These are phyloP conservation scores for Kodamaea laetipori DNA, from an alignment of 805 yeast species.

Conservation along the genomic window DNA sequence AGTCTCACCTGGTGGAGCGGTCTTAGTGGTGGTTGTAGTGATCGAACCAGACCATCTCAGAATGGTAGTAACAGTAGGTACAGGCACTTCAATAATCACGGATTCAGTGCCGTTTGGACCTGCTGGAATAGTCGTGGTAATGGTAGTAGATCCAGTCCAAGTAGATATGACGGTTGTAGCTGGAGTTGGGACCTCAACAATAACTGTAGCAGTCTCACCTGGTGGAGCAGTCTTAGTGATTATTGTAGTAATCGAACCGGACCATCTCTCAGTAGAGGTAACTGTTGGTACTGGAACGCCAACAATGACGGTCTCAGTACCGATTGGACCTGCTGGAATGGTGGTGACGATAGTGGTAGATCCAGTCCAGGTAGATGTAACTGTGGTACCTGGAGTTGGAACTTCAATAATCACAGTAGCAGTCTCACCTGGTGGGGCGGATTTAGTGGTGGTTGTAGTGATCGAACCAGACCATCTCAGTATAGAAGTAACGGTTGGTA, in stretches of 20 bases:
- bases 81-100: slow-evolving; percentile 10
- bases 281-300: slow-evolving; percentile 12
- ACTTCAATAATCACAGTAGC: slow-evolving; percentile 16
- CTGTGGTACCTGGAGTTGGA: slow-evolving; percentile 13
- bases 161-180: slow-evolving; percentile 5
- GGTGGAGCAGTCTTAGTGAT: too few species aligned
- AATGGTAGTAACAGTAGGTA: too few species aligned
- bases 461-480: slow-evolving; percentile 4
- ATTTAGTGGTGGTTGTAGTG: slow-evolving; percentile 7
- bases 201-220: too few species aligned
- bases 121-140: slow-evolving; percentile 22
- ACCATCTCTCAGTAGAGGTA: slow-evolving; percentile 11
- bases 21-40: too few species aligned
- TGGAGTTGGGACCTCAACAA: slow-evolving; percentile 16
- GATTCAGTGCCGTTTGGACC: slow-evolving; percentile 4
- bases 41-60: too few species aligned
- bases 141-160: slow-evolving; percentile 22
- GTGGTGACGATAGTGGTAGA: slow-evolving; percentile 12
- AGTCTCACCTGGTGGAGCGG: too few species aligned
- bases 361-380: slow-evolving; percentile 9
- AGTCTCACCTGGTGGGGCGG: slow-evolving; percentile 13
- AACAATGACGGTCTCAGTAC: slow-evolving; percentile 16
- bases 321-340: slow-evolving; percentile 10
- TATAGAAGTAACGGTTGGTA: too few species aligned
- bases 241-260: slow-evolving; percentile 14